Conservation (phyloP, 768 basidiomycete species). For the Lactarius sp. region DNA sequence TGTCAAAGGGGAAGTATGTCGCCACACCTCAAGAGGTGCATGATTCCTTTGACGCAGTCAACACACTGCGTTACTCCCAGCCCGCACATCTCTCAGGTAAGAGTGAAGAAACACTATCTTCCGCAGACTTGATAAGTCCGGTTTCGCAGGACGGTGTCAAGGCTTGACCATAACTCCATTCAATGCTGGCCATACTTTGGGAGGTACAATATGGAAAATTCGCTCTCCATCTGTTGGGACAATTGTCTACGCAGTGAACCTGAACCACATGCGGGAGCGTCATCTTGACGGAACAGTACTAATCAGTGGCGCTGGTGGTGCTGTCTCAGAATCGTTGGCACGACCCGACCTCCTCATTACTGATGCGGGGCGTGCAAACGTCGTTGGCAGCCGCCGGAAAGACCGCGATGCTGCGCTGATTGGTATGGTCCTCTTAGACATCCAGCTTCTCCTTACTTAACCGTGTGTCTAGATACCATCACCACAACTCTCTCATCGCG, state of each 20-base stretch:
- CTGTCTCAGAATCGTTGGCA: slow-evolving; percentile 79
- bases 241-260: slow-evolving; percentile 87
- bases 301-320: slow-evolving; percentile 65
- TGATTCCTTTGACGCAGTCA: slow-evolving; percentile 88
- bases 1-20: slow-evolving; percentile 53
- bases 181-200: slow-evolving; percentile 90
- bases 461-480: slow-evolving; percentile 62
- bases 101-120: background rate
- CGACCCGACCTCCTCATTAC: slow-evolving; percentile 92
- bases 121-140: background rate
- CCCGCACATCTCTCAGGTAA: slow-evolving; percentile 91
- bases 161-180: slow-evolving; percentile 93
- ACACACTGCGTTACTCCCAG: slow-evolving; percentile 90
- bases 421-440: slow-evolving; percentile 40
- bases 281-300: slow-evolving; percentile 93
- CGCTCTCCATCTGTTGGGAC: slow-evolving; percentile 97
- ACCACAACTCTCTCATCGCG: slow-evolving; percentile 77
- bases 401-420: slow-evolving; percentile 88
- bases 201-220: slow-evolving; percentile 97
- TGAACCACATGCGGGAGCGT: slow-evolving; percentile 95
- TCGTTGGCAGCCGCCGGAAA: slow-evolving; percentile 81
- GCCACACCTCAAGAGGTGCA: slow-evolving; percentile 81
- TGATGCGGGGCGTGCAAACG: slow-evolving; percentile 78
- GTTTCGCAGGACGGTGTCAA: slow-evolving; percentile 67
- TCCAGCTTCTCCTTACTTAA: slow-evolving; percentile 7